Evolutionary conservation across 768 basidiomycete species (phyloP).

Genomic region (Boletellus ananiceps): DNA sequence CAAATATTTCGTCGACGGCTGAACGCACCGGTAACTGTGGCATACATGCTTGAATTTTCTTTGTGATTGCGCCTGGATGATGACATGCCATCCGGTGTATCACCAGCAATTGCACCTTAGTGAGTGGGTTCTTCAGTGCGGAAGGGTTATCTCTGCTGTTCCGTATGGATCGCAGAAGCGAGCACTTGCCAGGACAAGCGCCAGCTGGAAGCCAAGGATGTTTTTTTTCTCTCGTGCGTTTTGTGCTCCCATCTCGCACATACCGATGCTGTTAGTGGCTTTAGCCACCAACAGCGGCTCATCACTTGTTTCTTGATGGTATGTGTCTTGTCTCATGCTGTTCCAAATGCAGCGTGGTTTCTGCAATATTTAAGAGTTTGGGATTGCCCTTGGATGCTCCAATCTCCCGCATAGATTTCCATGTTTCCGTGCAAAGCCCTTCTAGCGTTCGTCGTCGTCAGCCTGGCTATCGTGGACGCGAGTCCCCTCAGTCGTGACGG

Average conservation of each 20-base stretch:
- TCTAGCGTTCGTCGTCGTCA: not conserved
- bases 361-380: not conserved
- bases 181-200: not conserved
- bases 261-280: not conserved
- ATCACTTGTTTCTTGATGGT: not conserved
- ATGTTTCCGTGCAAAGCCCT: not conserved
- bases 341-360: not conserved
- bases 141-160: not conserved
- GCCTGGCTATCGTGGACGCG: not conserved
- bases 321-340: not conserved
- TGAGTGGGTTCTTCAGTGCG: not conserved
- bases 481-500: not conserved
- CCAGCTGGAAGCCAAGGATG: not conserved
- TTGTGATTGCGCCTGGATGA: too few relatives aligned
- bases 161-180: not conserved
- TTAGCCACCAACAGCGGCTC: not conserved
- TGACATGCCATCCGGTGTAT: too few relatives aligned
- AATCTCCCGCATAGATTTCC: not conserved
- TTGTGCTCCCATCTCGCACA: not conserved
- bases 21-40: too few relatives aligned
- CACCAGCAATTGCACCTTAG: not conserved
- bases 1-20: too few relatives aligned
- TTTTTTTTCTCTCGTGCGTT: not conserved
- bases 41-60: too few relatives aligned
- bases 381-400: not conserved